Percentiles rank a stretch among this genome's conserved stretches.
phyloP scores from a whole-genome alignment of 257 asterid genomes.

The Knoxia roxburghii region DNA sequence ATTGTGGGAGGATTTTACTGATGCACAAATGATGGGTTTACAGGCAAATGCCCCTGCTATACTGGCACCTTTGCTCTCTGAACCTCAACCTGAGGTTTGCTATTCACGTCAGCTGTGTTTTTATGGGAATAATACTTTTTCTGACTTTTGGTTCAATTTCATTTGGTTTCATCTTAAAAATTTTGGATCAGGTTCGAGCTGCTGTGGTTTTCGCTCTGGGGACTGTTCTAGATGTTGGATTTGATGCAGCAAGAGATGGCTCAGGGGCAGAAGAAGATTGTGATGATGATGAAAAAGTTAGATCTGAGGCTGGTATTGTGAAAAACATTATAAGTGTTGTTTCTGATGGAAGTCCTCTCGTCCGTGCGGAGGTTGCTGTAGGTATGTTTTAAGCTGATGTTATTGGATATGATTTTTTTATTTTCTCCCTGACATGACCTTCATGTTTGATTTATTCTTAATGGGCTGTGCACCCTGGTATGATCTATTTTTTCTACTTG shows the following conservation, averaged over 20 bases:
- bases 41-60: conserved; percentile 85
- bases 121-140: not conserved
- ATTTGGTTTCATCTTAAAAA: conserved; percentile 3
- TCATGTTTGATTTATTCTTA: too few species aligned
- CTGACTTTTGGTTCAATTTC: not conserved
- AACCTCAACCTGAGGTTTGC: conserved; percentile 97
- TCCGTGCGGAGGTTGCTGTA: conserved; percentile 96
- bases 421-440: not conserved
- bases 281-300: conserved; percentile 88
- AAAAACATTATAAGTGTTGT: conserved; percentile 69
- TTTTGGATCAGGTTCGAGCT: conserved; percentile 75
- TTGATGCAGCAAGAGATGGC: conserved; percentile 69
- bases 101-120: conserved; percentile 14
- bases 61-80: conserved; percentile 78
- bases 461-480: too few species aligned
- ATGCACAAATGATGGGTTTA: conserved; percentile 77
- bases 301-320: conserved; percentile 66
- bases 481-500: too few species aligned
- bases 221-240: conserved; percentile 75
- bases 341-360: conserved; percentile 97
- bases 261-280: conserved; percentile 67
- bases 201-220: conserved; percentile 95
- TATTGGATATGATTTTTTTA: conserved; percentile 2
- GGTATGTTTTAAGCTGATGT: conserved; percentile 46
- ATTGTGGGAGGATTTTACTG: conserved; percentile 87